Base-by-base conservation (phyloP, 345 rosid species). In the Rhodamnia rubescens region DNA sequence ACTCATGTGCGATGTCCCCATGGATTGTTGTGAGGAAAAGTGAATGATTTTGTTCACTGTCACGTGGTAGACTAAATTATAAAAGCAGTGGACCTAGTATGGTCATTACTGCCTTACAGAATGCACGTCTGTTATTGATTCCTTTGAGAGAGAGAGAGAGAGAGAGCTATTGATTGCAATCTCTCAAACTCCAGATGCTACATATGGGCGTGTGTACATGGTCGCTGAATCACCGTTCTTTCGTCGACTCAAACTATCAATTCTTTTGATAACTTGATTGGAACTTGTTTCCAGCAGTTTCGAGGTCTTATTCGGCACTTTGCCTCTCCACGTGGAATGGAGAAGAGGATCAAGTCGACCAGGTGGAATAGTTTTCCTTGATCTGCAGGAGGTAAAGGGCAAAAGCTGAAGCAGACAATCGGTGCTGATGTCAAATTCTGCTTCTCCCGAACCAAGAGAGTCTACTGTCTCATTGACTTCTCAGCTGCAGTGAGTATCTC, bases 371-470 rank as follows among this genome's bases (percentile, higher is more conserved):
- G 13, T 78, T 86, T 74, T 40, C 50, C 82, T 85, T 75, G 49
- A 56, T 85, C 82, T 85, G 83, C 91, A 87, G 92, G 90, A 53
- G 40, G 84, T 83, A 54, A 29, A 87, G 89, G 87, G 83, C 85
- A 82, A 40, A 84, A 54, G 87, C 61, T 84, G 64, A 61, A 87
- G 83, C 83, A 80, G 81, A 36, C 54, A 82, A 53, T 87, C 75
- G 88, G 82, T 87, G 91, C 92, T 92, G 88, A 95, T 93, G 95
- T 90, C 96, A 86, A 91, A 88, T 90, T 89, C 92, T 85, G 90
- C 90, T 85, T 90, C 93, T 89, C 89, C 93, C 88, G 86, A 88
- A 84, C 87, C 84, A 53, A 90, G 49, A 89, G 92, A 91, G 27
- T 84, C 32, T 83, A 57, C 83, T 64, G 78, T 64, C 55, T 84